Evolutionary conservation across 306 rosid species (phyloP).

Genomic region (Ziziphus jujuba): DNA sequence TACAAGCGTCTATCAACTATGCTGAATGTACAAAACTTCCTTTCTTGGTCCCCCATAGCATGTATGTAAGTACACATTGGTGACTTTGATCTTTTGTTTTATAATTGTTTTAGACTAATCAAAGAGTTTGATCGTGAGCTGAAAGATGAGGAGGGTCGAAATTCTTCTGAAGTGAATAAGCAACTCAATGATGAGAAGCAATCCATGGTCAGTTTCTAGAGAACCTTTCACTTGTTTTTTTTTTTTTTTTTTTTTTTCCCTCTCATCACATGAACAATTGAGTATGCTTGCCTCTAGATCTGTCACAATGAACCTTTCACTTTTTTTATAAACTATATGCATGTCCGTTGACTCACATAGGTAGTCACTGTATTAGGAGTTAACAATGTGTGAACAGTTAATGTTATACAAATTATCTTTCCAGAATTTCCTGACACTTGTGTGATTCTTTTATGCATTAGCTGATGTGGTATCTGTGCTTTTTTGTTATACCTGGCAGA

Average conservation of each 20-base stretch:
- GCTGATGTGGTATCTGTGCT: conserved; percentile 5
- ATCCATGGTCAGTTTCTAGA: conserved; percentile 65
- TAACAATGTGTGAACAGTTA: not conserved
- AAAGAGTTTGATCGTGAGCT: conserved; percentile 94
- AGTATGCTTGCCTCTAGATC: not conserved
- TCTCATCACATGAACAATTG: conserved; percentile 8
- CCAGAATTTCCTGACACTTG: not conserved
- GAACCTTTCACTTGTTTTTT: too few relatives aligned
- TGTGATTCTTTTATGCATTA: not conserved
- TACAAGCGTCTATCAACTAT: too few relatives aligned
- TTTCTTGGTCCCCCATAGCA: not conserved
- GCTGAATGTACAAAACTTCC: too few relatives aligned
- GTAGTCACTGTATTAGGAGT: too few relatives aligned
- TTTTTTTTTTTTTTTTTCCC: conserved; percentile 10
- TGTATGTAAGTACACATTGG: not conserved
- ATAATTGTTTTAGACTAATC: conserved; percentile 57
- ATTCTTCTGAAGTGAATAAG: conserved; percentile 85
- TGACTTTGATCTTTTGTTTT: conserved; percentile 3
- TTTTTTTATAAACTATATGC: too few relatives aligned
- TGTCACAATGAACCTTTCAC: not conserved
- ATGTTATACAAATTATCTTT: not conserved
- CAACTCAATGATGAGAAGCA: conserved; percentile 98
- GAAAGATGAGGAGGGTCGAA: conserved; percentile 85
- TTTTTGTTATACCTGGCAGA: conserved; percentile 47
- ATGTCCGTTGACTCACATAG: too few relatives aligned